phyloP scores from a whole-genome alignment of 1,139 yeast genomes.

The Saccharomyces hybrid region DNA sequence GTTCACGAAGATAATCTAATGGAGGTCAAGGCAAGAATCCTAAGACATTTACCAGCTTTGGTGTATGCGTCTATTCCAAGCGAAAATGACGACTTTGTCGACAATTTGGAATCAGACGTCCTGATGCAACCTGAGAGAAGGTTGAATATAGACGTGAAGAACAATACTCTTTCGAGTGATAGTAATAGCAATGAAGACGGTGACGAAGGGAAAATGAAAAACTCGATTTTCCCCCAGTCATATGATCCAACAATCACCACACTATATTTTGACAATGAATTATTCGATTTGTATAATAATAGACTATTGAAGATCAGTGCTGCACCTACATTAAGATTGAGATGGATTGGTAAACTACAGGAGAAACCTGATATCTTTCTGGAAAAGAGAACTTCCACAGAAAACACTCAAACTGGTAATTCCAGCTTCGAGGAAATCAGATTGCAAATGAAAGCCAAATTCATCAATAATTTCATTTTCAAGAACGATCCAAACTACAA shows the following conservation, averaged over 20 bases:
- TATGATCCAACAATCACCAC: constrained; percentile 80
- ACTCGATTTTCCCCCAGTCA: constrained; percentile 30
- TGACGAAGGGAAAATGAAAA: constrained; percentile 18
- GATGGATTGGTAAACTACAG: constrained; percentile 82
- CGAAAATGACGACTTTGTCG: constrained; percentile 30
- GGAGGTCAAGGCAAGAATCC: constrained; percentile 91
- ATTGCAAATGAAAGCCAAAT: constrained; percentile 69
- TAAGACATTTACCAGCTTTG: constrained; percentile 87
- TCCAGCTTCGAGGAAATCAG: constrained; percentile 40
- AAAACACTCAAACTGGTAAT: constrained; percentile 48
- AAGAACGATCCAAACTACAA: constrained; percentile 39
- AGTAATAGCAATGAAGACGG: constrained; percentile 35
- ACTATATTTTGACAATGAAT: constrained; percentile 76
- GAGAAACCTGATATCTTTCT: constrained; percentile 71
- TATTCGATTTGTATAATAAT: constrained; percentile 78
- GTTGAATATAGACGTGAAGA: constrained; percentile 28
- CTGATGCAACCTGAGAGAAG: constrained; percentile 11
- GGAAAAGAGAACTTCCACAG: constrained; percentile 68
- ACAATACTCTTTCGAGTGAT: constrained; percentile 25
- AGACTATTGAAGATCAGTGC: constrained; percentile 66
- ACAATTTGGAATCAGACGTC: constrained; percentile 30
- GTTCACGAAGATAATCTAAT: constrained; percentile 92
- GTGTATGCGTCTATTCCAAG: constrained; percentile 50
- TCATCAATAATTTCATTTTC: constrained; percentile 54
- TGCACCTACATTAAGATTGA: constrained; percentile 69